Base-by-base conservation (phyloP, 345 rosid genomes). In the Aegle marmelos region DNA sequence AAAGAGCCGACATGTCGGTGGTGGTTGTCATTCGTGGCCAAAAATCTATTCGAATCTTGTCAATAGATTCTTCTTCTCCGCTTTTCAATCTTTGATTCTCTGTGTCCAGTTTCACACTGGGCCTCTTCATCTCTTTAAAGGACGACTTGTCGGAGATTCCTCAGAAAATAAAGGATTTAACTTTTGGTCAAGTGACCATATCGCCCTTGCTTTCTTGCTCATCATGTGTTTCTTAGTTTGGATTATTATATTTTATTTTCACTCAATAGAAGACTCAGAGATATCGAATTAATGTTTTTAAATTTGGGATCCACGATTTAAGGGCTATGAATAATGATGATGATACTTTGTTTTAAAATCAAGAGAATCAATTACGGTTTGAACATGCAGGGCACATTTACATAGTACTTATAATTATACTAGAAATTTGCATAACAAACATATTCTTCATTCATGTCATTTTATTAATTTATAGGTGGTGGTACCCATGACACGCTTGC, bases 131-230 rank as follows among this genome's bases (percentile, higher is more conserved):
- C 53, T 69, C 75, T 78, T 78, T 56, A 69, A 70, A 78, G 25
- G 68, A 69, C 81, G 76, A 66, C 67, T 63, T 76, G 83, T 81
- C 74, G 78, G 77, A 72, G 70, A 78, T 36, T 74, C 73, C 66
- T 68, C 13, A 16, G 7, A 13, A 45, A 45, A 45, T 13, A 73
- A 56, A 59, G 67, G 60, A 14, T 34, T 17, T 34, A 5, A 63
- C 68, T 33, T 75, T 70, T 57, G 10, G 30, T 3, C 22, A 30
- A 9, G 57, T 75, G 58, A 62, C 69, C 28, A 25, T 27, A 45
- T 53, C 39, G 9, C 72, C 70, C 67, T 50, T 41, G 61, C 10
- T 4, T 16, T 7, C 22, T 17, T 17, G 7, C 22, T 53, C 21
- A 17, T 22, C 22, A 10, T 5, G 1, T 2, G 7, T 24, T 14